phyloP scores from a whole-genome alignment of 352 stramenopile species.

The Pythium aquatile region DNA sequence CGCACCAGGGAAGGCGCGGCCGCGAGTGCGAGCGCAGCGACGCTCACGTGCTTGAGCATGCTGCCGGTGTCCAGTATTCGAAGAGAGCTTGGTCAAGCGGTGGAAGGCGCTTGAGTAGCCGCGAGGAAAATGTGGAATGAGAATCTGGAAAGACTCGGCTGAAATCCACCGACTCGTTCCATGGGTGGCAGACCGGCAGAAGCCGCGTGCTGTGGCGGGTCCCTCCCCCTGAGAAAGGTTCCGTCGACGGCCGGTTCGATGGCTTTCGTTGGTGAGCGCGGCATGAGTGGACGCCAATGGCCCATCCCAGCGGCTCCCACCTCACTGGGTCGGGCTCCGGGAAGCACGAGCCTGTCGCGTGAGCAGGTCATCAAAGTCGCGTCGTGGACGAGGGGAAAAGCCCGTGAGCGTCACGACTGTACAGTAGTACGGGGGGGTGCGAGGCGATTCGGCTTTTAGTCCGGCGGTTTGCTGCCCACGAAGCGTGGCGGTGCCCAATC shows the following conservation, averaged over 20 bases:
- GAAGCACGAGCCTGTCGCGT: no score
- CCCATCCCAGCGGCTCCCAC: neutral
- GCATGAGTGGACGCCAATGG: neutral
- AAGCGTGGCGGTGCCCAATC: neutral
- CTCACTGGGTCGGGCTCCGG: no score
- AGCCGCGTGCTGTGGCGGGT: neutral
- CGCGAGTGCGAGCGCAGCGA: conserved; percentile 17
- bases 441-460: neutral
- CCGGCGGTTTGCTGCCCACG: neutral
- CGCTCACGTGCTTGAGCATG: conserved; percentile 8
- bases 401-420: neutral
- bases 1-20: conserved; percentile 5
- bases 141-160: no score
- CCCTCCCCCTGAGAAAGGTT: neutral
- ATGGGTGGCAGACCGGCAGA: neutral
- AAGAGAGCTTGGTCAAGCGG: neutral
- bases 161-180: no score
- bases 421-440: neutral
- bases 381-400: neutral
- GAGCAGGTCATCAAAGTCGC: neutral
- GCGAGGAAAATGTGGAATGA: neutral
- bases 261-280: neutral
- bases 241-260: neutral
- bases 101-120: neutral
- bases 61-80: neutral